Evolutionary conservation across 2,329 filamentous ascomycete species (phyloP).

Genomic region (Nemania abortiva): DNA sequence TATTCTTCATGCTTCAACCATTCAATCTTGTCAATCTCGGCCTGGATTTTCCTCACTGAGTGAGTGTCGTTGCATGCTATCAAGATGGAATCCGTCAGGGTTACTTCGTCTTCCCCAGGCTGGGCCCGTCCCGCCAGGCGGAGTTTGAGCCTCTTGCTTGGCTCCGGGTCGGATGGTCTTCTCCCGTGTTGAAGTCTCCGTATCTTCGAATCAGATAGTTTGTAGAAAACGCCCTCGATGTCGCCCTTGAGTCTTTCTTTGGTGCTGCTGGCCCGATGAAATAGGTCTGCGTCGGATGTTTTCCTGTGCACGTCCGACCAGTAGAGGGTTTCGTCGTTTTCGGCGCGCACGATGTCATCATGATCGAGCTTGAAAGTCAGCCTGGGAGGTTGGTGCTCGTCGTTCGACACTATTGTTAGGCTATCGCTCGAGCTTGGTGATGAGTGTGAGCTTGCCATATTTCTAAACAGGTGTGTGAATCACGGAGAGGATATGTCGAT

Average conservation of each 20-base stretch:
- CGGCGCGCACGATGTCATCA: neutral
- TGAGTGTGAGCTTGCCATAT: no score
- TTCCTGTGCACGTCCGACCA: constrained; percentile 13
- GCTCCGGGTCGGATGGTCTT: constrained; percentile 12
- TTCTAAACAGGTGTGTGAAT: no score
- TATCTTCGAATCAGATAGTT: constrained; percentile 6
- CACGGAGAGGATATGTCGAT: no score
- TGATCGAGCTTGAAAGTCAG: constrained; percentile 1
- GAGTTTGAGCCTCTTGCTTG: constrained; percentile 1
- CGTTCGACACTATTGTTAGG: neutral
- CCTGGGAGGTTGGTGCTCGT: no score
- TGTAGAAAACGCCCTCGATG: neutral
- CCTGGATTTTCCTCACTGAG: neutral
- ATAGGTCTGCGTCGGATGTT: neutral
- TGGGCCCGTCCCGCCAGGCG: constrained; percentile 1
- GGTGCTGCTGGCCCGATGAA: constrained; percentile 12
- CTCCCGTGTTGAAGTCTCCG: neutral
- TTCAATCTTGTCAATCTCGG: neutral
- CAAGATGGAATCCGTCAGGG: constrained; percentile 13
- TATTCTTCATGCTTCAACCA: neutral
- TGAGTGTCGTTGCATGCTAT: constrained; percentile 12
- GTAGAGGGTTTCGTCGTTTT: constrained; percentile 6
- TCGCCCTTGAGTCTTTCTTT: constrained; percentile 12
- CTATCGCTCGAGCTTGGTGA: no score
- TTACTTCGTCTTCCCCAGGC: neutral